These are phyloP conservation scores for Pseudotsuga menziesii DNA, from an alignment of 75 land plant species.

Conservation along the genomic window DNA sequence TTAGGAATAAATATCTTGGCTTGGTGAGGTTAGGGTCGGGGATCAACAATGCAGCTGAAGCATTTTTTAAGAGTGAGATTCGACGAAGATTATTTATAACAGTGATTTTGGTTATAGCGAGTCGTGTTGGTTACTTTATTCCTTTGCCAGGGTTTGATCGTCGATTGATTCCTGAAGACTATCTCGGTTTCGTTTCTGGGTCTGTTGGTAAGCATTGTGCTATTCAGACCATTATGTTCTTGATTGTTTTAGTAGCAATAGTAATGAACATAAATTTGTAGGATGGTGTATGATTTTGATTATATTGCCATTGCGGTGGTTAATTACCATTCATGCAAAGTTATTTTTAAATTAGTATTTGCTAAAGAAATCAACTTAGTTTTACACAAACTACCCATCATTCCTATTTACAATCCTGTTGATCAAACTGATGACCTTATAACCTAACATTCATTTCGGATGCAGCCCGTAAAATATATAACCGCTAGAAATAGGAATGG, in stretches of 20 bases:
- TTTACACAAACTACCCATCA: neutral
- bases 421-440: neutral
- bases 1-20: slow-evolving; percentile 64
- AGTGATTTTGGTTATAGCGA: slow-evolving; percentile 55
- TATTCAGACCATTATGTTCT: neutral
- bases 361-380: neutral
- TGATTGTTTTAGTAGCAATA: neutral
- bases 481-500: neutral
- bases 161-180: slow-evolving; percentile 72
- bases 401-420: neutral
- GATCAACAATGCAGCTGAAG: slow-evolving; percentile 66
- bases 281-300: neutral
- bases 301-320: neutral
- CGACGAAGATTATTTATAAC: slow-evolving; percentile 81
- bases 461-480: neutral
- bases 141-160: slow-evolving; percentile 97
- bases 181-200: slow-evolving; percentile 74
- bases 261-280: neutral
- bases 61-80: slow-evolving; percentile 96
- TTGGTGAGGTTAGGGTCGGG: slow-evolving; percentile 76
- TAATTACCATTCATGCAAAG: neutral
- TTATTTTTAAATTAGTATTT: neutral
- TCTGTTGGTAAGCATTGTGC: slow-evolving; percentile 51
- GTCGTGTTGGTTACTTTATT: slow-evolving; percentile 85
- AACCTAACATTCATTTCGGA: neutral